A percentile compares a stretch with the other conserved stretches of the same genome.
These are phyloP conservation scores for Boletus huronensis DNA, from an alignment of 768 basidiomycete genomes.

Conservation along the genomic window DNA sequence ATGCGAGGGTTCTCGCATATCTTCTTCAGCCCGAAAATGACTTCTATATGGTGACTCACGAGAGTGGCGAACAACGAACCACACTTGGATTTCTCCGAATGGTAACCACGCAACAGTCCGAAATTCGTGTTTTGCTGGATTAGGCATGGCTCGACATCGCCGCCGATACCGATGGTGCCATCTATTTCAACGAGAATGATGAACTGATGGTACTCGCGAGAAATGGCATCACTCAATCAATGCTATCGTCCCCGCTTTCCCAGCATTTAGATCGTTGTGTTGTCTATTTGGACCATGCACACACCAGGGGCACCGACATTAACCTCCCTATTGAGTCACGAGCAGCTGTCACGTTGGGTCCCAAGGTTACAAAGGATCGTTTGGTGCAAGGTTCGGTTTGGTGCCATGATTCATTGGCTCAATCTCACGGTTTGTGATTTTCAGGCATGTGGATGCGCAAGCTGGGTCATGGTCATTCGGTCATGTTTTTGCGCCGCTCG, in stretches of 20 bases:
- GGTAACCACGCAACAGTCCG: conserved; percentile 31
- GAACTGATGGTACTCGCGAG: conserved; percentile 26
- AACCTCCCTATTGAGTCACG: conserved; percentile 29
- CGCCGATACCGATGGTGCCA: conserved; percentile 11
- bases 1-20: conserved; percentile 35
- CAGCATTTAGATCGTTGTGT: conserved; percentile 30
- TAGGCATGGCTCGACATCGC: conserved; percentile 37
- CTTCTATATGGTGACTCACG: conserved; percentile 8
- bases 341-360: conserved; percentile 12
- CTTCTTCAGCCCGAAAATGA: conserved; percentile 24
- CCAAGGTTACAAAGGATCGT: conserved; percentile 35
- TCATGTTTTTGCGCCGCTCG: conserved; percentile 42
- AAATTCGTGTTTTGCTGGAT: conserved; percentile 47
- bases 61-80: neutral
- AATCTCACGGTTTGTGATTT: neutral
- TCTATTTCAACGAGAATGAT: conserved; percentile 29
- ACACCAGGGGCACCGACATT: conserved; percentile 38
- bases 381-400: conserved; percentile 31
- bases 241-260: conserved; percentile 28
- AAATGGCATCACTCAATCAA: conserved; percentile 14
- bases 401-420: neutral
- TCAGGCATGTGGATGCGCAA: conserved; percentile 51
- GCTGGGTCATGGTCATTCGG: conserved; percentile 44
- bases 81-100: conserved; percentile 18
- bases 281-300: conserved; percentile 36